phyloP scores from a whole-genome alignment of 352 stramenopile genomes.

The Globisporangium acanthophoron region DNA sequence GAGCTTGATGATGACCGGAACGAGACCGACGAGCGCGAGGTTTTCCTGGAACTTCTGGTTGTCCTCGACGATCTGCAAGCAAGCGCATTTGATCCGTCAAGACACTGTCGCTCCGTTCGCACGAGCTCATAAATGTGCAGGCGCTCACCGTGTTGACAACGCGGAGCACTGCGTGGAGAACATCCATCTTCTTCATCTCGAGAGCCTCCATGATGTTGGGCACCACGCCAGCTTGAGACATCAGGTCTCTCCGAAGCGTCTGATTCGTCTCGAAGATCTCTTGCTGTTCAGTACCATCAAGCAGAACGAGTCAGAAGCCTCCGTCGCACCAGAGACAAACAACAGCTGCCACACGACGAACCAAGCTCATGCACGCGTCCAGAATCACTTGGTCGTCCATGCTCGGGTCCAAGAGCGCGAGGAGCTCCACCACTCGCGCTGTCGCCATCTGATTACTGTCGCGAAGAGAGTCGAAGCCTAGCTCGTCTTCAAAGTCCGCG shows the following conservation, averaged over 20 bases:
- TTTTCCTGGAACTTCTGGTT: slow-evolving; percentile 91
- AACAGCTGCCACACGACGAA: slow-evolving; percentile 12
- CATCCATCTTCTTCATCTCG: slow-evolving; percentile 88
- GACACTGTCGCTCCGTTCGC: background rate
- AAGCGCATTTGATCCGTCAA: background rate
- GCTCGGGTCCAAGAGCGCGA: slow-evolving; percentile 75
- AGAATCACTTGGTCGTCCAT: slow-evolving; percentile 85
- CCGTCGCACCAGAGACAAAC: background rate
- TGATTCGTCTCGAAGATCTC: slow-evolving; percentile 79
- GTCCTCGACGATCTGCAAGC: slow-evolving; percentile 77
- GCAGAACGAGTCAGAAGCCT: background rate
- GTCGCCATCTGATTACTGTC: slow-evolving; percentile 80
- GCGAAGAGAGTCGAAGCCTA: slow-evolving; percentile 71
- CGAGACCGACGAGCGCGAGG: slow-evolving; percentile 83
- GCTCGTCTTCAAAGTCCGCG: slow-evolving; percentile 75
- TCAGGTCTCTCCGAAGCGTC: slow-evolving; percentile 68
- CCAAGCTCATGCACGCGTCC: slow-evolving; percentile 69
- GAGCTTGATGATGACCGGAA: slow-evolving; percentile 90
- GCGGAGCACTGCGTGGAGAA: slow-evolving; percentile 78
- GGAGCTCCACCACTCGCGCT: slow-evolving; percentile 62
- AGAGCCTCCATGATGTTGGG: slow-evolving; percentile 92
- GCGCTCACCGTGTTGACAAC: slow-evolving; percentile 79
- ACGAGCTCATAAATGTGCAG: background rate
- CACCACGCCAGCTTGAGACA: slow-evolving; percentile 89
- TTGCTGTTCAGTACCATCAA: slow-evolving; percentile 24